phyloP scores from a whole-genome alignment of 73 alveolate species.

The Paramecium primaurelia region DNA sequence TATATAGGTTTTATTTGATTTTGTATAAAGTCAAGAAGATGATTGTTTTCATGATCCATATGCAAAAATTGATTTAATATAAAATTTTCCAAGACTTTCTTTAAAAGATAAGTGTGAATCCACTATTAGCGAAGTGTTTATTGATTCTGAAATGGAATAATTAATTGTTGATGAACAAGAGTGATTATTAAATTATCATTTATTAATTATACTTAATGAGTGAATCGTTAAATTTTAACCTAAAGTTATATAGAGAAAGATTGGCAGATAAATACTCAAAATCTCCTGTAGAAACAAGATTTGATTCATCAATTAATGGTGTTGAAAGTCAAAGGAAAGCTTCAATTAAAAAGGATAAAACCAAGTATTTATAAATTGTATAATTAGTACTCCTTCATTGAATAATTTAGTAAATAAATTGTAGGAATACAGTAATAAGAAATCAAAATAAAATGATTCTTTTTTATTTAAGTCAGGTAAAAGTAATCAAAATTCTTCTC shows the following conservation, averaged over 20 bases:
- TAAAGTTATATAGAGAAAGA: constrained; percentile 24
- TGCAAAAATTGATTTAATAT: not conserved
- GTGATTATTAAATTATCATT: not conserved
- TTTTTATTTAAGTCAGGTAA: constrained; percentile 11
- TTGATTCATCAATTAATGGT: not conserved
- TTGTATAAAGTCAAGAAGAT: not conserved
- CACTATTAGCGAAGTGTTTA: not conserved
- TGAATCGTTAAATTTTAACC: constrained; percentile 20
- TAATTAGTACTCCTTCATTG: not conserved
- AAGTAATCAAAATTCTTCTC: constrained; percentile 5
- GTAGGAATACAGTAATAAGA: not conserved
- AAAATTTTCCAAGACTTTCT: constrained; percentile 16
- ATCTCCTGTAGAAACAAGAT: not conserved
- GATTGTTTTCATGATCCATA: not conserved
- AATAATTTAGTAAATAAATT: not conserved
- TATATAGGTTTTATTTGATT: not conserved
- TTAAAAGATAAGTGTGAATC: not conserved
- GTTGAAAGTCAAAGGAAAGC: not conserved
- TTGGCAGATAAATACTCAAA: constrained; percentile 7
- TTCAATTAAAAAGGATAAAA: not conserved
- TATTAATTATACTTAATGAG: not conserved
- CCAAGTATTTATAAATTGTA: not conserved
- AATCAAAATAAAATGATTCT: not conserved
- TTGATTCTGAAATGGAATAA: constrained; percentile 26
- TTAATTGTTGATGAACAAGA: constrained; percentile 8